phyloP scores from a whole-genome alignment of 306 rosid genomes.

The Luffa aegyptiaca region DNA sequence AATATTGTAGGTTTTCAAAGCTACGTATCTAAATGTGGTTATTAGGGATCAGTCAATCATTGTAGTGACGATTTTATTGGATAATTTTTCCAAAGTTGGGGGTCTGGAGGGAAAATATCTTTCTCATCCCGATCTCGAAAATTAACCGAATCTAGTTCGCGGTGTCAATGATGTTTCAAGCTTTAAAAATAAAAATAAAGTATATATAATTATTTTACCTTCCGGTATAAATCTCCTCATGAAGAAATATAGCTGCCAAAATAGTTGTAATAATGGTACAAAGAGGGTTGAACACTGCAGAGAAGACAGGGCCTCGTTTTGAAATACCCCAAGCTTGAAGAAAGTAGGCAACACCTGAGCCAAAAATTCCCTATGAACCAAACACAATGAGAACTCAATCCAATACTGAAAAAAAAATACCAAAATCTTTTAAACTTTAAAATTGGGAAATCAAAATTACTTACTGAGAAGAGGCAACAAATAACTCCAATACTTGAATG shows the following conservation, averaged over 20 bases:
- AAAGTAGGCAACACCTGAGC: conserved; percentile 25
- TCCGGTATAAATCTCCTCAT: conserved; percentile 23
- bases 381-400: too few species aligned
- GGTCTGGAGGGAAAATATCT: too few species aligned
- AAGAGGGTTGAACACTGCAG: conserved; percentile 32
- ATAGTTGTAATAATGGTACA: conserved; percentile 27
- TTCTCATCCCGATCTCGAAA: too few species aligned
- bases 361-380: conserved; percentile 4
- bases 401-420: conserved; percentile 11
- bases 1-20: too few species aligned
- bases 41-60: too few species aligned
- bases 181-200: too few species aligned
- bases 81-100: too few species aligned
- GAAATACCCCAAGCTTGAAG: conserved; percentile 44
- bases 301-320: conserved; percentile 30
- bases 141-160: too few species aligned
- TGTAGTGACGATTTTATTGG: too few species aligned
- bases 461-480: conserved; percentile 6
- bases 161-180: too few species aligned
- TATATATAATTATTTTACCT: neutral
- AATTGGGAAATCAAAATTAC: neutral
- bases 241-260: conserved; percentile 32
- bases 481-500: conserved; percentile 16
- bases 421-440: neutral
- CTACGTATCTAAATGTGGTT: too few species aligned